Evolutionary conservation across 768 basidiomycete genomes (phyloP), one percentile per base, ranked within the genome.

Genomic region (Mycena metata): DNA sequence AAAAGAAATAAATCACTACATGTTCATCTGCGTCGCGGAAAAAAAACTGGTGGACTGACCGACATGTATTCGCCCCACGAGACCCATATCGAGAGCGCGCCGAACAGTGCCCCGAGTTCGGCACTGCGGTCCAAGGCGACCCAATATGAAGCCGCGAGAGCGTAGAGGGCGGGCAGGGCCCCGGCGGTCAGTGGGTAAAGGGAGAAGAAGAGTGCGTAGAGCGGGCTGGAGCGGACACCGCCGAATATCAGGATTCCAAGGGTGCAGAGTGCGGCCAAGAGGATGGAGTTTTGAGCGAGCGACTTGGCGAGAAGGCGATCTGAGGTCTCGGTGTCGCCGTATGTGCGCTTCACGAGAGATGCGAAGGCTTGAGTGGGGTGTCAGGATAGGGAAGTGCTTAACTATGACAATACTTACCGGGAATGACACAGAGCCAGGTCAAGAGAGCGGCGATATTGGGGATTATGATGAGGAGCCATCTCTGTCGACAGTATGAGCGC

Each of bases 141-240:
- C 30, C 58, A 63, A 7, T 64, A 64, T 4, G 62, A 64, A 3
- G 61, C 67, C 0, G 50, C 61, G 24, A 69, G 67, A 11, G 67
- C 35, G 50, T 69, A 64, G 2, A 69, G 61, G 0, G 67, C 67
- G 19, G 67, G 67, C 1, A 69, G 61, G 1, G 61, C 61, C 1
- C 56, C 67, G 21, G 26, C 45, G 50, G 33, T 64, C 50, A 69
- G 47, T 6, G 62, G 36, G 43, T 69, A 63, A 15, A 46, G 2
- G 24, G 60, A 55, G 43, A 60, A 69, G 49, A 69, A 69, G 12
- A 54, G 9, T 5, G 10, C 42, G 16, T 35, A 64, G 23, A 69
- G 61, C 5, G 36, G 26, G 52, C 60, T 54, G 17, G 49, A 46
- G 1, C 56, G 26, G 0, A 42, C 13, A 12, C 35, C 47, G n/a